Evolutionary conservation across 129 eudicot genomes (phyloP).

Genomic region (Arctium minus): DNA sequence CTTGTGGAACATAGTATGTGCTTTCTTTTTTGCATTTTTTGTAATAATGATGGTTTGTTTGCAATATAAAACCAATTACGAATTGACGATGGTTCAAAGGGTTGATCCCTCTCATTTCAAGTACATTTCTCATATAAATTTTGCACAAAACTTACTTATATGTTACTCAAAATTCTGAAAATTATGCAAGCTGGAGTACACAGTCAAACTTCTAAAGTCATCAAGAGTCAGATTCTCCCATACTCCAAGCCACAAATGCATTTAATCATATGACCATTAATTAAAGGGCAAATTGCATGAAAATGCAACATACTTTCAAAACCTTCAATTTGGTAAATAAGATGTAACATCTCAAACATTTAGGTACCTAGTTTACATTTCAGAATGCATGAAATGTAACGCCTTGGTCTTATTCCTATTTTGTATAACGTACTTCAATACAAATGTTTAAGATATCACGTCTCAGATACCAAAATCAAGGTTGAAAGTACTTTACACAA

Average conservation of each 20-base stretch:
- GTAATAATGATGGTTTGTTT: not conserved
- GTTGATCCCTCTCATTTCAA: not conserved
- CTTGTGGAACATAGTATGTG: not conserved
- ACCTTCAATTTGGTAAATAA: not conserved
- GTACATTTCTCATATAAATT: not conserved
- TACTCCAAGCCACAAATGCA: not conserved
- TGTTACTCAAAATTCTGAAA: not conserved
- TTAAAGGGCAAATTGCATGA: not conserved
- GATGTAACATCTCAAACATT: not conserved
- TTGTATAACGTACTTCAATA: not conserved
- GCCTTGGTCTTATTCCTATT: not conserved
- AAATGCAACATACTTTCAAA: not conserved
- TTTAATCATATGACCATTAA: not conserved
- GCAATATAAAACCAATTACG: not conserved
- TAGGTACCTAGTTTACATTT: not conserved
- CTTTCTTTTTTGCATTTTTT: no score
- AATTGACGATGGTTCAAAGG: not conserved
- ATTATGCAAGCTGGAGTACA: not conserved
- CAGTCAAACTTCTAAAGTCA: not conserved
- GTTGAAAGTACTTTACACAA: not conserved
- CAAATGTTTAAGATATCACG: not conserved
- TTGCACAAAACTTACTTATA: not conserved
- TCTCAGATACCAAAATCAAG: not conserved
- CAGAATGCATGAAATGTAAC: not conserved
- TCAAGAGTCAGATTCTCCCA: conserved; percentile 4